Conservation (phyloP, 148 eudicot genomes). For the Silene conica region DNA sequence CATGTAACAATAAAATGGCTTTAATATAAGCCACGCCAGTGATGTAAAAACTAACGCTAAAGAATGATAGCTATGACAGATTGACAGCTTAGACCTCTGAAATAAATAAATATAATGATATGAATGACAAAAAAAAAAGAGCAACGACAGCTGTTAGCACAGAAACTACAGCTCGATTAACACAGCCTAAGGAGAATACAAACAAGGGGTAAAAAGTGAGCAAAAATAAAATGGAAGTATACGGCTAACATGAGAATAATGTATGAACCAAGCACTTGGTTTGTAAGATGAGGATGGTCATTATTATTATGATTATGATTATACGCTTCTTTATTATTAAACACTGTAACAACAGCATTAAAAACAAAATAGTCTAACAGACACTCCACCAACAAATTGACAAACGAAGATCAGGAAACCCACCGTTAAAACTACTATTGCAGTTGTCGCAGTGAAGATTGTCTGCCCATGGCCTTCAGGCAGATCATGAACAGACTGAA, state of each 20-base stretch:
- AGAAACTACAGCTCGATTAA: constrained; percentile 5
- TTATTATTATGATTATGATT: background rate
- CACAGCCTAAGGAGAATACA: background rate
- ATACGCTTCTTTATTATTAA: background rate
- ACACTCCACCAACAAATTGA: constrained; percentile 5
- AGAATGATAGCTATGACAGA: background rate
- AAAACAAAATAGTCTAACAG: background rate
- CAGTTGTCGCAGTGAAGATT: constrained; percentile 93
- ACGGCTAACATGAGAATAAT: background rate
- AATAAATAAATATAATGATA: too few relatives aligned
- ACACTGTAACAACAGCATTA: background rate
- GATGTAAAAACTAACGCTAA: background rate
- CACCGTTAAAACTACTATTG: constrained; percentile 96
- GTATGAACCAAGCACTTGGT: background rate
- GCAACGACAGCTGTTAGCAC: background rate
- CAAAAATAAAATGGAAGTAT: background rate
- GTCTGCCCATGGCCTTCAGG: constrained; percentile 99
- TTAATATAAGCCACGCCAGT: background rate
- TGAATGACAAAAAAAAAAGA: background rate
- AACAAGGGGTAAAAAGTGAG: background rate
- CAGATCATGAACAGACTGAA: constrained; percentile 97
- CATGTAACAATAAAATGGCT: background rate
- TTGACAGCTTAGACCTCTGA: constrained; percentile 5
- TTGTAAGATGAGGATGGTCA: background rate
- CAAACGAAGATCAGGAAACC: constrained; percentile 22